Percentiles rank a stretch among this genome's conserved stretches.
phyloP scores from a whole-genome alignment of 1,139 yeast species.

The Blastobotrys aristatus region DNA sequence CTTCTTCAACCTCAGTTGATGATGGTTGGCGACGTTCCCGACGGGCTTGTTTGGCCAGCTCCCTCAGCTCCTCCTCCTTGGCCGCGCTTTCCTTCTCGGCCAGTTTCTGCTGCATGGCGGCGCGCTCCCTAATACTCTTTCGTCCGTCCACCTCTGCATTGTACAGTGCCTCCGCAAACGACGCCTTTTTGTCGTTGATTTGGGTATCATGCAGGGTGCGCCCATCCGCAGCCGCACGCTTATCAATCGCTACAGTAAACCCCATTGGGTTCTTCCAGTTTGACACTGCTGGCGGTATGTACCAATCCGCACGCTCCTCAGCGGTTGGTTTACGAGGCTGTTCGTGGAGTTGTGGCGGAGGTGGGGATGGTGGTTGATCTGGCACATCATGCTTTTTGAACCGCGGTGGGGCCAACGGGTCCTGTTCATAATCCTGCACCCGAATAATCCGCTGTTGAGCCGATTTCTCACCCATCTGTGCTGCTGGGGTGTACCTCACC shows the following conservation, averaged over 20 bases:
- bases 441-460: slow-evolving; percentile 43
- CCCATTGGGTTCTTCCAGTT: slow-evolving; percentile 97
- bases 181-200: slow-evolving; percentile 58
- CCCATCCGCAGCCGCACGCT: slow-evolving; percentile 62
- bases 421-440: slow-evolving; percentile 58
- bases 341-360: slow-evolving; percentile 45
- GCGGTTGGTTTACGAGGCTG: slow-evolving; percentile 57
- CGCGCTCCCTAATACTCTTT: slow-evolving; percentile 58
- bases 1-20: not conserved
- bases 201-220: slow-evolving; percentile 35
- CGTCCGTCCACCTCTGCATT: slow-evolving; percentile 71
- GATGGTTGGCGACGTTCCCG: slow-evolving; percentile 25
- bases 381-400: slow-evolving; percentile 73
- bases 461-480: slow-evolving; percentile 31
- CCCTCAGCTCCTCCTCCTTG: slow-evolving; percentile 54
- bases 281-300: slow-evolving; percentile 85
- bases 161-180: slow-evolving; percentile 66
- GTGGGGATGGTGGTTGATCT: slow-evolving; percentile 54
- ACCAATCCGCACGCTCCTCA: slow-evolving; percentile 79
- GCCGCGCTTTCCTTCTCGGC: slow-evolving; percentile 53
- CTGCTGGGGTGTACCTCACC: slow-evolving; percentile 47
- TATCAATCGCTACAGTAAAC: slow-evolving; percentile 75
- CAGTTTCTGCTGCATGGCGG: slow-evolving; percentile 49
- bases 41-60: slow-evolving; percentile 56
- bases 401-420: slow-evolving; percentile 83